Conservation (phyloP, 257 asterid genomes). For the Jaltomata sinuosa region DNA sequence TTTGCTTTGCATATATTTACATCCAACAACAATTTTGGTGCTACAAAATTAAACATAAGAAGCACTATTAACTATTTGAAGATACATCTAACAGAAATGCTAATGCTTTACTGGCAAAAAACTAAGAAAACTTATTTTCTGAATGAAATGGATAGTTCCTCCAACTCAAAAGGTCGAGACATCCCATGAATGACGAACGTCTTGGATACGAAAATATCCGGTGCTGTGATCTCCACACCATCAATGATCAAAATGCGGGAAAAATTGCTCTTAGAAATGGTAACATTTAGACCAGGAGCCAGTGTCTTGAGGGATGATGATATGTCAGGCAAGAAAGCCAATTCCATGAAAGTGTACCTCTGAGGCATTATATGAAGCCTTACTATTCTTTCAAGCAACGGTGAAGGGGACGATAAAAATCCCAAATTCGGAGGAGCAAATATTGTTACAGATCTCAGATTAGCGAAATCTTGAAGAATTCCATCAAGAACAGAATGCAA, state of each 20-base stretch:
- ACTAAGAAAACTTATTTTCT: neutral
- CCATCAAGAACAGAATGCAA: constrained; percentile 46
- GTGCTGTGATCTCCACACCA: constrained; percentile 42
- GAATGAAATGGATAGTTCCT: constrained; percentile 11
- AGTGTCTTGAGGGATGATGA: constrained; percentile 32
- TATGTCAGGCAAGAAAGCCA: constrained; percentile 19
- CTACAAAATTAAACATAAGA: neutral
- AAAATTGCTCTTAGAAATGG: constrained; percentile 9
- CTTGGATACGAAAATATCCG: constrained; percentile 28
- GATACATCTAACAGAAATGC: neutral
- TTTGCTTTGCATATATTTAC: neutral
- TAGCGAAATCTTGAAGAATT: constrained; percentile 22
- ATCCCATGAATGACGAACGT: constrained; percentile 52
- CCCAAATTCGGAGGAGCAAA: constrained; percentile 54
- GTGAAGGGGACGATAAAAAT: constrained; percentile 39
- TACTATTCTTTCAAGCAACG: constrained; percentile 36
- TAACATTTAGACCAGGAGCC: constrained; percentile 19
- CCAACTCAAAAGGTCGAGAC: constrained; percentile 24
- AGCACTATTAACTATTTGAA: neutral
- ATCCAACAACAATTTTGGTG: neutral
- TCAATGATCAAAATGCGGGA: constrained; percentile 18
- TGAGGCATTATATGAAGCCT: constrained; percentile 49
- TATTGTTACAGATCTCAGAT: constrained; percentile 36
- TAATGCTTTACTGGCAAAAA: neutral
- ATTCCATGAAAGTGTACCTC: constrained; percentile 23